Base-by-base conservation (phyloP, 2,329 filamentous ascomycete species). In the Calcarisporium arbuscula region DNA sequence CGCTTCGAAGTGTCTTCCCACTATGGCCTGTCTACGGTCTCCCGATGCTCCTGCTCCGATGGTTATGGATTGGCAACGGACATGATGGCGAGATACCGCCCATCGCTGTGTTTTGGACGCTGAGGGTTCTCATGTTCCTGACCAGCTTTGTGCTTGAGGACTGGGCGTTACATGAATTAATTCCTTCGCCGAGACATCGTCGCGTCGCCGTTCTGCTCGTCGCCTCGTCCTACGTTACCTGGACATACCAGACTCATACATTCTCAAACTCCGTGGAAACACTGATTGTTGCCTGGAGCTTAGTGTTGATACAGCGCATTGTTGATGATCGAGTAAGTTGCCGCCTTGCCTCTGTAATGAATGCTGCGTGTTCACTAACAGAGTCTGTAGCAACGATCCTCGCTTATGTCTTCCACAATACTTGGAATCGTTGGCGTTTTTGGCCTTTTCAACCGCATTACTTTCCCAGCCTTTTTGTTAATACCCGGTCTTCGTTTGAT, bases 241-340 rank as follows among this genome's bases (percentile, higher is more conserved):
- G 92, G 90, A 95, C 90, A 28, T 95, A 90, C 64, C 92, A 98
- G 63, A 92, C 87, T 14, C 92, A 98, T 62, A 96, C 92, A 10
- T 96, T 98, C 60, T 96, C 90, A 43, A 98, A 98, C 63, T 94
- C 90, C 42, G 75, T 96, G 46, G 92, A 98, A 66, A 96, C 92
- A 4, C 68, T 98, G 48, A 74, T 90, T 32, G 88, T 98, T 33
- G 77, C 86, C 35, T 98, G 92, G 92, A 89, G 85, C 52, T 64
- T 98, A 58, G 89, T 96, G 30, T 65, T 98, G 57, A 89, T 95
- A 42, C 80, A 85, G 59, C 81, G 90, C 55, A 92, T 96, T 47
- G 70, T 83, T 29, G 80, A 82, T 46, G 78, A 82, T 51, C 84
- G 82, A 64, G 87, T 92, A 68, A 29, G 74, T 59, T 31, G 22